Base-by-base conservation (phyloP, 2,329 filamentous ascomycete genomes). In the Fusarium camptoceras region DNA sequence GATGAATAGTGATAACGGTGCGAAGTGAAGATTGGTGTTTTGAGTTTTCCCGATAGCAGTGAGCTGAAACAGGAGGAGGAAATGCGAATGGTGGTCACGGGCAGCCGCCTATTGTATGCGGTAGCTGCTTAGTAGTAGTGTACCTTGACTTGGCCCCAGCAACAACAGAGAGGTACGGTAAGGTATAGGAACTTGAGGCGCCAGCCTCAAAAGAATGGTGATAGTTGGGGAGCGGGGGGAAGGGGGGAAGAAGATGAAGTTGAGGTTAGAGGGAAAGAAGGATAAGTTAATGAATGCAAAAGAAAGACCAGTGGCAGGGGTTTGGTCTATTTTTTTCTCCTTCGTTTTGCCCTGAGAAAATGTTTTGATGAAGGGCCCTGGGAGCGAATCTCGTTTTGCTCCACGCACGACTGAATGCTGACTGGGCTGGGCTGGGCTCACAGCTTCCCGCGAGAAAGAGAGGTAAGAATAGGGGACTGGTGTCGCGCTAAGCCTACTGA, bases 151-250 rank as follows among this genome's bases (percentile, higher is more conserved):
- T 66, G 51, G 66, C 68, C 67, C 73, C 68, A 65, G 66, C 69
- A 76, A 77, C 69, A 76, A 77, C 69, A 59, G 58, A 64, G 42
- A 57, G 59, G 49, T 54, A 61, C 56, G 28, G 59, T 62, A 62
- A 55, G 55, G 44, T 34, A 56, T 20, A 50, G 54, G 66, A 69
- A 75, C 50, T 68, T 69, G 76, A 77, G 76, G 76, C 75, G 66
- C 76, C 75, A 78, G 75, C 74, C 76, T 78, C 75, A 59, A 73
- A 71, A 66, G 71, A 76, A 73, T 59, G 68, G 43, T 76, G 72
- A 73, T 74, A 71, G 71, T 76, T 76, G 66, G 72, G 63, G 59
- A 46, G 49, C 34, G 59, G 68, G 63, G 61, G 64, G 65, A 60
- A 51, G 66, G 58, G 61, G 68, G 63, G 63, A 65, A 66, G 62